Conservation (phyloP, 2,329 filamentous ascomycete genomes). For the Fusarium succisae region DNA sequence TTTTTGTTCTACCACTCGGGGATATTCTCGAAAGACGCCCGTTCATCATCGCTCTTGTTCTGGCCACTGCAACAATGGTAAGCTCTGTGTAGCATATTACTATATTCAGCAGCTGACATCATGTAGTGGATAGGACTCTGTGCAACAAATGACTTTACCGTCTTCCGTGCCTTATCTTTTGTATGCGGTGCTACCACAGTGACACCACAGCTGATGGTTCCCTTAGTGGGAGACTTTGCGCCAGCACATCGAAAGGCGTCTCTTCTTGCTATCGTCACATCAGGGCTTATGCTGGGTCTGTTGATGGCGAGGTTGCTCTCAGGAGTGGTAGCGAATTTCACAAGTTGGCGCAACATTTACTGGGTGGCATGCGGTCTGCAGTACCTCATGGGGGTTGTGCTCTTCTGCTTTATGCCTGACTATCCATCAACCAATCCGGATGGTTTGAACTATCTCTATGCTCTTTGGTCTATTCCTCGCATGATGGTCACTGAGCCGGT, state of each 20-base stretch:
- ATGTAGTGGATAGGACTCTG: conserved; percentile 74
- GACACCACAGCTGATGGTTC: conserved; percentile 82
- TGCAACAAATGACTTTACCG: conserved; percentile 69
- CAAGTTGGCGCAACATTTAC: conserved; percentile 80
- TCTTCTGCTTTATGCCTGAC: conserved; percentile 82
- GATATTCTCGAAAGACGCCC: conserved; percentile 74
- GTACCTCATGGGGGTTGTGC: conserved; percentile 68
- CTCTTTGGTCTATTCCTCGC: conserved; percentile 70
- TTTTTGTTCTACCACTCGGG: conserved; percentile 80
- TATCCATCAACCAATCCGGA: conserved; percentile 78
- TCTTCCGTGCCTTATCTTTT: conserved; percentile 77
- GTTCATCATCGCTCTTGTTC: conserved; percentile 74
- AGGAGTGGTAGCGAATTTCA: conserved; percentile 78
- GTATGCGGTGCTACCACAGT: conserved; percentile 81
- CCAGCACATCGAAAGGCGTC: conserved; percentile 73
- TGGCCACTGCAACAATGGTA: conserved; percentile 74
- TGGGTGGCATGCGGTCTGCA: conserved; percentile 80
- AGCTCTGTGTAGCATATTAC: conserved; percentile 32
- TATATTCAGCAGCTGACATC: background rate
- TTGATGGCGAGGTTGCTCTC: conserved; percentile 79
- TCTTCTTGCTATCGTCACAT: conserved; percentile 77
- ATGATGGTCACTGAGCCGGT: conserved; percentile 73
- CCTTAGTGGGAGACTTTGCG: conserved; percentile 81
- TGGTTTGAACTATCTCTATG: conserved; percentile 70
- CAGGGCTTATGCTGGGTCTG: conserved; percentile 78